Base-by-base conservation (phyloP, 495 filamentous ascomycete species). In the Cudoniella acicularis region DNA sequence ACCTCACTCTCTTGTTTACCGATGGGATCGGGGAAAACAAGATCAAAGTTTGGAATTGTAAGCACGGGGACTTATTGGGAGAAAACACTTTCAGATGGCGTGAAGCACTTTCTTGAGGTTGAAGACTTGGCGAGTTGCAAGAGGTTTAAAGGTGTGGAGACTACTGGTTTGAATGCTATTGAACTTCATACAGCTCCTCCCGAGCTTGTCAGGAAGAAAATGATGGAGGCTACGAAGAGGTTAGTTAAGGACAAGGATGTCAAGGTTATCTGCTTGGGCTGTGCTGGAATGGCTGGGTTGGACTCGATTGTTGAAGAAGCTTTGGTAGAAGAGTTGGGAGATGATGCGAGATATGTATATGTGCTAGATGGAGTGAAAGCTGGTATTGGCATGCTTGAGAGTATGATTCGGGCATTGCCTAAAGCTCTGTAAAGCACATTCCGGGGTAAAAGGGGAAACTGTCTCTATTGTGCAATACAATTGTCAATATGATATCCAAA, bases 201-300 rank as follows among this genome's bases (percentile, higher is more conserved):
- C 10, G 82, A 80, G n/a, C 81, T 86, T 22, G 82, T 98, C 53
- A 72, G 78, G 22, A 60, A 68, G 67, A 82, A 82, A 60, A 84
- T 98, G 62, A 83, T 74, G 59, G 83, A 85, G 11, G 92, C 89
- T 3, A 87, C 87, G 9, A 78, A 77, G 66, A 73, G 79, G 49
- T 69, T 96, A 36, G 69, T 96, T 22, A 70, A 71, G 18, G 74
- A 73, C 9, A 77, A 81, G 0, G 60, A 71, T 2, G 85, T 92
- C 0, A 80, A 80, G 24, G 81, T 87, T 59, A 84, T 91, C 22
- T 82, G 90, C 56, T 77, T 90, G 72, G 87, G 87, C 1, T 96
- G 92, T 74, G 93, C 92, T 42, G 93, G 94, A 3, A 96, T 97
- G 94, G 87, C 84, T 21, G 94, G 93, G 11, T 81, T 98, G 76